Evolutionary conservation across 2,329 filamentous ascomycete genomes (phyloP).

Genomic region (Thielaviopsis punctulata): DNA sequence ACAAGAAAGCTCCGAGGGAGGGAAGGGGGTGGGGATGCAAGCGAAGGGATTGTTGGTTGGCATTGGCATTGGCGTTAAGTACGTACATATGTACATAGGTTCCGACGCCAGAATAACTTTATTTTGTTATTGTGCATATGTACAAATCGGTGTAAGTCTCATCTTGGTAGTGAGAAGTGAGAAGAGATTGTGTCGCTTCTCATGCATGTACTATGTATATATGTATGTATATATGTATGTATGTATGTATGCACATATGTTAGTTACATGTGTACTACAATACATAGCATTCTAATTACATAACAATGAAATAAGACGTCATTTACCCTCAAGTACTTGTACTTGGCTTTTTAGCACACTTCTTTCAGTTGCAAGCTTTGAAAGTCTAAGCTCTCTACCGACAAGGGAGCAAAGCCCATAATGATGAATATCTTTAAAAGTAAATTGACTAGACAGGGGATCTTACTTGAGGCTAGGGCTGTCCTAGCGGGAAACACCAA

Average conservation of each 20-base stretch:
- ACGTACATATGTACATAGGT: too few species aligned
- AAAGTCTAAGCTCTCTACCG: background rate
- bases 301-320: too few species aligned
- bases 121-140: background rate
- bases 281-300: too few species aligned
- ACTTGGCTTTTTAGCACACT: background rate
- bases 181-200: too few species aligned
- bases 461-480: background rate
- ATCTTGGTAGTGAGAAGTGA: background rate
- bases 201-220: too few species aligned
- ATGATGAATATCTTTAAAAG: too few species aligned
- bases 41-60: too few species aligned
- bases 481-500: conserved; percentile 19
- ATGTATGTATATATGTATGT: too few species aligned
- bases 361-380: background rate
- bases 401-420: background rate
- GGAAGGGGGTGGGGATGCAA: too few species aligned
- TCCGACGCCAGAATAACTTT: background rate
- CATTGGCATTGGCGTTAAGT: background rate
- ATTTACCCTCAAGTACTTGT: background rate
- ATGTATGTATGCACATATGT: background rate
- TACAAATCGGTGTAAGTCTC: background rate
- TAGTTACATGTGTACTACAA: background rate
- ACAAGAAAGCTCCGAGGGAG: background rate
- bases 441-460: too few species aligned